phyloP scores from a whole-genome alignment of 1,284 basidiomycete species.

The Sutorius eximius region DNA sequence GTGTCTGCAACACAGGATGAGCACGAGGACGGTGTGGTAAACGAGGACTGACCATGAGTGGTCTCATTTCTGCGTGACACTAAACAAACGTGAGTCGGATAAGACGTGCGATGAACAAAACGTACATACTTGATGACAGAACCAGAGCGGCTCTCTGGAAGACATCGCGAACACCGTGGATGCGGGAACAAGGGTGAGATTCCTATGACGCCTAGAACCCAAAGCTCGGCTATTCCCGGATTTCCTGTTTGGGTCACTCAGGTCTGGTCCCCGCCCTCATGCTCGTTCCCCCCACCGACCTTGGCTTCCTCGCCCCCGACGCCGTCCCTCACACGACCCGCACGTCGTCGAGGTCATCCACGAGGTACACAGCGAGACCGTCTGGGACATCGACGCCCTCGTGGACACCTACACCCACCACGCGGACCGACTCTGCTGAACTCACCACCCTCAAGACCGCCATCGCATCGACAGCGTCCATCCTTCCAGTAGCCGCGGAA shows the following conservation, averaged over 20 bases:
- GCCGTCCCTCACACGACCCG: not conserved
- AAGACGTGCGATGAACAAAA: not conserved
- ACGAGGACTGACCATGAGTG: conserved; percentile 62
- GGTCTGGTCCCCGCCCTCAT: not conserved
- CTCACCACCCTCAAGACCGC: conserved; percentile 3
- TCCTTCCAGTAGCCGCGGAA: conserved; percentile 4
- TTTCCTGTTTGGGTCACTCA: not conserved
- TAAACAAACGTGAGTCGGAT: conserved; percentile 31
- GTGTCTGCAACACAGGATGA: conserved; percentile 41
- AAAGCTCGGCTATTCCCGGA: conserved; percentile 10
- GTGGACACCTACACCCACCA: not conserved
- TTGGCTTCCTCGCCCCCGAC: conserved; percentile 18
- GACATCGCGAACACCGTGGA: conserved; percentile 57
- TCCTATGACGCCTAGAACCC: conserved; percentile 14
- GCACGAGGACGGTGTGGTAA: not conserved
- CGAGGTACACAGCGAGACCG: not conserved
- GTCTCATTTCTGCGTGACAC: conserved; percentile 79
- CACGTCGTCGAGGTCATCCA: not conserved
- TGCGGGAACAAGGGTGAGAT: not conserved
- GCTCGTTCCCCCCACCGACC: not conserved
- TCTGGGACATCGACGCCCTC: not conserved
- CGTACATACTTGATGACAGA: conserved; percentile 64
- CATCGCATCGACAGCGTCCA: not conserved
- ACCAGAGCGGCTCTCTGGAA: conserved; percentile 71
- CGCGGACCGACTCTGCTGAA: not conserved